Conservation (phyloP, 129 eudicot species). For the carrot (Daucus carota) region DNA sequence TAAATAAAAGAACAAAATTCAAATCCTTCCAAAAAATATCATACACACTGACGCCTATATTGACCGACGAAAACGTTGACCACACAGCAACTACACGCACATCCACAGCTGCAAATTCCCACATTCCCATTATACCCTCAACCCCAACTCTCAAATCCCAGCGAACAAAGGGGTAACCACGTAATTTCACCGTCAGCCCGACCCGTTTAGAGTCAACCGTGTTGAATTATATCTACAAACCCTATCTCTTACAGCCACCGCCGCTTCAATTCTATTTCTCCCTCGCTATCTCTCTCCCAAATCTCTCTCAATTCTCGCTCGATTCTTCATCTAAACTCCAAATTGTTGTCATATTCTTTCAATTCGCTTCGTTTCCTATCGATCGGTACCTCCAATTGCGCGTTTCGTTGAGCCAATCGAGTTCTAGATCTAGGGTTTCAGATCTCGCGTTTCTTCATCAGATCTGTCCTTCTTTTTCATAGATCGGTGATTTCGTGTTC, state of each 20-base stretch:
- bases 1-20: too few relatives aligned
- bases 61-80: not conserved
- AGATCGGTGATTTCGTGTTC: constrained; percentile 13
- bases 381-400: constrained; percentile 24
- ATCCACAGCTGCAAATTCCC: not conserved
- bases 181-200: not conserved
- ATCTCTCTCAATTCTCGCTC: constrained; percentile 19
- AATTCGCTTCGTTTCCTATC: constrained; percentile 27
- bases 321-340: not conserved
- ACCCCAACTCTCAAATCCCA: too few relatives aligned
- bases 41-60: not conserved
- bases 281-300: constrained; percentile 10
- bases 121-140: not conserved
- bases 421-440: constrained; percentile 36
- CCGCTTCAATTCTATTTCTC: constrained; percentile 1
- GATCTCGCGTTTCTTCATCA: constrained; percentile 12
- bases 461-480: constrained; percentile 14
- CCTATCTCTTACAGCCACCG: constrained; percentile 26
- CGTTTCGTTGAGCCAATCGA: constrained; percentile 22
- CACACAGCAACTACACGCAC: not conserved
- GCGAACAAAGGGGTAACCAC: not conserved
- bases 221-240: constrained; percentile 11
- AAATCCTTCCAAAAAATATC: too few relatives aligned
- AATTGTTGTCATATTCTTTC: constrained; percentile 20
- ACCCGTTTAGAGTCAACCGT: constrained; percentile 18